Percentiles rank a stretch among this genome's conserved stretches.
Conservation (phyloP, 768 basidiomycete species). For the Mrakia blollopis region DNA sequence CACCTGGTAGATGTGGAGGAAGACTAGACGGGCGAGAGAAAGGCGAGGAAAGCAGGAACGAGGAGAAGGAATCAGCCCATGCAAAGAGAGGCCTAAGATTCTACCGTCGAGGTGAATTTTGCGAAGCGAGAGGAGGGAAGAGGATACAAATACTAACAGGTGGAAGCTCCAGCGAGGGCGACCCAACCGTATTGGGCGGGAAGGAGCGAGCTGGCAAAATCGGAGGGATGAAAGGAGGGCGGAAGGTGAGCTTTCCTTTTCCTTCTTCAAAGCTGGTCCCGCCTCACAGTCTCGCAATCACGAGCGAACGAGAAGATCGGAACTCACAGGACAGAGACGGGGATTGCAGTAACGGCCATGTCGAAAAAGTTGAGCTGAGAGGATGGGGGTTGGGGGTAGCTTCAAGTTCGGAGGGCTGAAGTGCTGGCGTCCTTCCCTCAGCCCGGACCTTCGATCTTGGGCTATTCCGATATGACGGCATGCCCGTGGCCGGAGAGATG, state of each 20-base stretch:
- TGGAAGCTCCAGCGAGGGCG: conserved; percentile 14
- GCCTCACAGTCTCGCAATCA: too few species aligned
- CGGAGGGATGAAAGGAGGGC: neutral
- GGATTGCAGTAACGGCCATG: conserved; percentile 6
- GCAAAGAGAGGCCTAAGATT: neutral
- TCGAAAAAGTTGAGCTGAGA: neutral
- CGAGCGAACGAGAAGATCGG: too few species aligned
- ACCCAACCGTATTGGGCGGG: conserved; percentile 25
- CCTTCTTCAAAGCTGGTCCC: too few species aligned
- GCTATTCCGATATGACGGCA: neutral
- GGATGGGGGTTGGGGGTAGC: neutral
- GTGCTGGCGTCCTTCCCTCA: neutral
- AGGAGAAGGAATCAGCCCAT: neutral
- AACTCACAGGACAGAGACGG: conserved; percentile 7
- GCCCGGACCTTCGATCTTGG: neutral
- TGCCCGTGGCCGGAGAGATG: neutral
- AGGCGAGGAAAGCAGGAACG: neutral
- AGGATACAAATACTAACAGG: neutral
- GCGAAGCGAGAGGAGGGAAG: too few species aligned
- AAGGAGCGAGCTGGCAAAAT: conserved; percentile 8
- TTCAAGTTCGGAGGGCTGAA: neutral
- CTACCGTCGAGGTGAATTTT: too few species aligned
- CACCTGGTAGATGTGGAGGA: conserved; percentile 9
- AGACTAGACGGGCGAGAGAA: neutral
- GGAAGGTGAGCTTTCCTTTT: conserved; percentile 2